Evolutionary conservation across 2,329 filamentous ascomycete genomes (phyloP).

Genomic region (Phyllosticta citrichinensis): DNA sequence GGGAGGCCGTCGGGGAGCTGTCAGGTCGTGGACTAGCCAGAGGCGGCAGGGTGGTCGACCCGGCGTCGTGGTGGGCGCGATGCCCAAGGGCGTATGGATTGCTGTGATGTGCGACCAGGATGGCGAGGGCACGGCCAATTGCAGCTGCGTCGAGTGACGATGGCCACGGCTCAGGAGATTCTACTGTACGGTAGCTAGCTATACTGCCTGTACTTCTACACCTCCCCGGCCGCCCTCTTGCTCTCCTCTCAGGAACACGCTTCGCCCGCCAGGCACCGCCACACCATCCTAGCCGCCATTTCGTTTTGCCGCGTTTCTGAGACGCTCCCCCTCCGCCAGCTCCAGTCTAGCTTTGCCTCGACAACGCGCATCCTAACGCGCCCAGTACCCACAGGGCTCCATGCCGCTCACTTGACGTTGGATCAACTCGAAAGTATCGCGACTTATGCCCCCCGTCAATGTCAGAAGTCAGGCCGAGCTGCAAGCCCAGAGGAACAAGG

Average conservation of each 20-base stretch:
- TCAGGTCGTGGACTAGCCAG: not conserved
- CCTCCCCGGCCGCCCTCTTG: not conserved
- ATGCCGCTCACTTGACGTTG: slow-evolving; percentile 3
- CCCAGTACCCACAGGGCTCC: slow-evolving; percentile 1
- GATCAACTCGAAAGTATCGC: not conserved
- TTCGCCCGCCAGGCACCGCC: not conserved
- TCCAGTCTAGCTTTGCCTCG: not conserved
- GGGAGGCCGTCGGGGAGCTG: not conserved
- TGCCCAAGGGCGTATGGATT: slow-evolving; percentile 7
- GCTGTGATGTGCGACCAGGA: slow-evolving; percentile 7
- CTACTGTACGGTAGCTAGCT: not conserved
- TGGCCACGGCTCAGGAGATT: slow-evolving; percentile 11
- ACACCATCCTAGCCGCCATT: slow-evolving; percentile 6
- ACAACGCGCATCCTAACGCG: slow-evolving; percentile 1
- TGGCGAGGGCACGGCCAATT: not conserved
- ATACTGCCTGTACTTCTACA: not conserved
- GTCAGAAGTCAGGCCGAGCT: slow-evolving; percentile 44
- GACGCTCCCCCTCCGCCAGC: not conserved
- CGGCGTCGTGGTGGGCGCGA: slow-evolving; percentile 7
- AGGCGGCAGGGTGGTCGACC: slow-evolving; percentile 1
- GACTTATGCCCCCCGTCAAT: slow-evolving; percentile 18
- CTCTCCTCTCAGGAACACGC: not conserved
- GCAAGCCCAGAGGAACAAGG: slow-evolving; percentile 51
- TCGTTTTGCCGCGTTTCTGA: slow-evolving; percentile 8
- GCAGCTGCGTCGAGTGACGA: slow-evolving; percentile 1